These are phyloP conservation scores for Coniochaeta sp. DNA, from an alignment of 2,329 filamentous ascomycete species.

Conservation along the genomic window DNA sequence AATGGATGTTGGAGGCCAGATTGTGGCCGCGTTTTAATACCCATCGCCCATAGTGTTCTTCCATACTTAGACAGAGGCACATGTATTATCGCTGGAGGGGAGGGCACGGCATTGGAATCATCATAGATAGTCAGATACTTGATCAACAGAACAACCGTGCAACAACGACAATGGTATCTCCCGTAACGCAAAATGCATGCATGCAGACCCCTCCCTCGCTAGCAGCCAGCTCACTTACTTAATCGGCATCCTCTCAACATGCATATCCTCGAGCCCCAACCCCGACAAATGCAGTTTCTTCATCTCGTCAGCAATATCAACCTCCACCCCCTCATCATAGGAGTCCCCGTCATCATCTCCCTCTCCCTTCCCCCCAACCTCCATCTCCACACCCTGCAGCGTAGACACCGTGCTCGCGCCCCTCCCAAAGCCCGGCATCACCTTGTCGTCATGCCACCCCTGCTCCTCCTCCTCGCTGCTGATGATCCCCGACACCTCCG, in stretches of 20 bases:
- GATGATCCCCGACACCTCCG: too few relatives aligned
- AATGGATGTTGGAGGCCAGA: too few relatives aligned
- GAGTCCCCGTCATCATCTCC: conserved; percentile 9
- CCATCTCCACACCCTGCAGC: neutral
- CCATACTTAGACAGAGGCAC: too few relatives aligned
- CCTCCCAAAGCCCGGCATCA: neutral
- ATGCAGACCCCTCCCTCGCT: too few relatives aligned
- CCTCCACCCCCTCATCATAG: conserved; percentile 14
- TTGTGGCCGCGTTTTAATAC: too few relatives aligned
- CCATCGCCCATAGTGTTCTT: too few relatives aligned
- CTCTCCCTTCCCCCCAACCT: neutral
- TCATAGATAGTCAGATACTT: neutral
- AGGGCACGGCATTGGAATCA: too few relatives aligned
- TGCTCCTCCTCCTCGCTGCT: neutral
- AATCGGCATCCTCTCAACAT: neutral
- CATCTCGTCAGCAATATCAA: conserved; percentile 9
- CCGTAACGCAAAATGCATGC: too few relatives aligned
- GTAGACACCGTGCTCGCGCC: neutral
- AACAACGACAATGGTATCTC: too few relatives aligned
- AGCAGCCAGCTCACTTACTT: too few relatives aligned
- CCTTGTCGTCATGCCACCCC: neutral
- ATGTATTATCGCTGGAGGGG: too few relatives aligned
- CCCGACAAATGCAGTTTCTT: neutral
- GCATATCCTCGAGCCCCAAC: neutral
- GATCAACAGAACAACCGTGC: neutral